phyloP scores from a whole-genome alignment of 148 eudicot species.

The Chenopodium formosanum region DNA sequence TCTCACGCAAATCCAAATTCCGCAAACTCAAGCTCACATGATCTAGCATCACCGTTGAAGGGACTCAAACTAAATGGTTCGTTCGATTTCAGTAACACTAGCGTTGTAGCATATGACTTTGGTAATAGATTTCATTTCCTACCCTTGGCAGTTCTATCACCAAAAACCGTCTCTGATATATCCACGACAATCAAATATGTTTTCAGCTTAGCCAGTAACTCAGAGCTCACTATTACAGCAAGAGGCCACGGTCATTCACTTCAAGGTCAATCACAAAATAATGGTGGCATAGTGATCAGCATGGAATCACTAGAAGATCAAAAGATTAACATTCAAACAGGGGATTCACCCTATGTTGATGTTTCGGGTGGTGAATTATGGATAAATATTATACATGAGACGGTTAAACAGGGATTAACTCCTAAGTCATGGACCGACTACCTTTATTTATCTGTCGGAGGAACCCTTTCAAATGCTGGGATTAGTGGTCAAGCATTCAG shows the following conservation, averaged over 20 bases:
- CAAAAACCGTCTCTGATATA: constrained; percentile 71
- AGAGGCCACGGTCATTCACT: constrained; percentile 93
- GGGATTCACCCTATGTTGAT: constrained; percentile 61
- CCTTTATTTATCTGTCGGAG: constrained; percentile 85
- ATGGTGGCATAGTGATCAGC: constrained; percentile 63
- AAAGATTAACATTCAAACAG: constrained; percentile 49
- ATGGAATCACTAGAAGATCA: constrained; percentile 69
- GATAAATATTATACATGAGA: constrained; percentile 75
- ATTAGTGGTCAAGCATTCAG: constrained; percentile 87
- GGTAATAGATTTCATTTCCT: constrained; percentile 57
- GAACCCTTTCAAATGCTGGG: constrained; percentile 91
- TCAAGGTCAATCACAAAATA: constrained; percentile 75
- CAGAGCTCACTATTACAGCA: constrained; percentile 68
- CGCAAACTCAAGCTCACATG: constrained; percentile 18
- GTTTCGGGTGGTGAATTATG: constrained; percentile 84
- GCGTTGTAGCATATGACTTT: constrained; percentile 65
- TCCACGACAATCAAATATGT: constrained; percentile 51
- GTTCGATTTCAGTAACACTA: constrained; percentile 41
- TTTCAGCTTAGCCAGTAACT: constrained; percentile 48
- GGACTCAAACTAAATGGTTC: constrained; percentile 49
- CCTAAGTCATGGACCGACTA: constrained; percentile 97
- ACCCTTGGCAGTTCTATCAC: constrained; percentile 64
- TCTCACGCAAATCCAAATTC: constrained; percentile 38
- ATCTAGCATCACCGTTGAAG: constrained; percentile 33
- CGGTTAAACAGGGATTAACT: constrained; percentile 62